Evolutionary conservation across 176 grass and related monocot genomes (phyloP), one percentile per base, ranked within the genome.

Genomic region (Puccinellia tenuiflora): DNA sequence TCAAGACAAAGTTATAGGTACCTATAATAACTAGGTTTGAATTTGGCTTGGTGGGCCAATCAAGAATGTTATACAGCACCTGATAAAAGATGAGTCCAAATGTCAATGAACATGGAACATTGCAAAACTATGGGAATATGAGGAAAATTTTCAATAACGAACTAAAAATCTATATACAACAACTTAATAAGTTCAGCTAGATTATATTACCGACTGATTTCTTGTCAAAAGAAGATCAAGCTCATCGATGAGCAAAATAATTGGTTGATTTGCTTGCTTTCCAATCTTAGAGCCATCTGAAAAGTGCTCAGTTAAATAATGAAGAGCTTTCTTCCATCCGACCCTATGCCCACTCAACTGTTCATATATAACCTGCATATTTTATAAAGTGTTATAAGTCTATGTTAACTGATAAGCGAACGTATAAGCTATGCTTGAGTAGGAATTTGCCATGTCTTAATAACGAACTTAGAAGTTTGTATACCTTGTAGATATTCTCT

Each of bases 141-240:
- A 62, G 52, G 56, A 38, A 38, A 25, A n/a, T 34, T 26, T 9
- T 11, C 72, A 55, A 83, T 7, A 47, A 65, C 31, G 42, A 65
- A 80, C 3, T 22, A 84, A 7, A 87, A 53, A 68, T 2, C 3
- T 57, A 73, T 57, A 73, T 51, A 21, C 52, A 64, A 10, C 20
- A 37, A 75, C 22, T 56, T 38, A 56, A 80, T 65, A 91, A 24
- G 14, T 75, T 47, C 29, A 24, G 56, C 7, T 60, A 62, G 6
- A 80, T 79, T 69, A 83, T 82, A 68, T 91, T 95, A 98, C 96
- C 68, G 96, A 98, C 73, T 98, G 96, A 65, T 98, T 98, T 89
- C 96, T 87, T 60, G 96, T 98, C 85, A 98, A 88, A 90, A 98
- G 96, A 81, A 98, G 92, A 87, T 98, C 95, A 73, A 98, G 95